Base-by-base conservation (phyloP, 169 alveolate genomes). In the Toxoplasma gondii region DNA sequence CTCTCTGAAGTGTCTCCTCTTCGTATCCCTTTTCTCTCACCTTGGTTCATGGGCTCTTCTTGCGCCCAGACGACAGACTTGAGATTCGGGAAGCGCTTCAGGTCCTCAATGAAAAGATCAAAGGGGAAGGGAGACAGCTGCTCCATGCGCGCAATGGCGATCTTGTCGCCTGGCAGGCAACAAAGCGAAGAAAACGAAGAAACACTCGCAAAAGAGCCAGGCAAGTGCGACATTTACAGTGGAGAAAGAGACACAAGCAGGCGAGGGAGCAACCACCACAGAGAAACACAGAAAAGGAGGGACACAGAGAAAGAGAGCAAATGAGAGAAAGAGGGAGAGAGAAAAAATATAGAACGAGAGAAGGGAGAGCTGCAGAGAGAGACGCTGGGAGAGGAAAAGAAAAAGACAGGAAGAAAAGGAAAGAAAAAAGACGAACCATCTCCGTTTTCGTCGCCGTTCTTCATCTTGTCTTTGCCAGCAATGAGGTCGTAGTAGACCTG, bases 31-130 rank as follows among this genome's bases (percentile, higher is more conserved):
- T 49, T 49, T 49, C 58, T 36, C 93, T 53, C 97, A 9, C 99
- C 99, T 90, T 96, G 95, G 94, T 98, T 98, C 96, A 97, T 94
- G 39, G 97, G 99, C 96, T 98, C 99, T 95, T 98, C 99, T 93
- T 98, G 98, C 34, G 98, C 98, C 99, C 99, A 98, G 45, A 96
- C 96, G 39, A 98, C 94, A 82, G 97, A 91, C 84, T 97, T 81
- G 36, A 97, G 86, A 69, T 97, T 96, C 39, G 97, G 97, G 70
- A 92, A 96, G 27, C 88, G 91, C 58, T 95, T 94, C 38, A 97
- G 83, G 43, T 97, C 97, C n/a, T 96, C 87, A 93, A 94, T 95
- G 45, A 98, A 81, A 41, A 80, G 84, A 82, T 95, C 96, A 43
- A 96, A 98, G 44, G 99, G 99, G 96, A 98, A 98, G 22, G 99